Conservation (phyloP, 1,284 basidiomycete species). For the Ceratobasidium papillatum region DNA sequence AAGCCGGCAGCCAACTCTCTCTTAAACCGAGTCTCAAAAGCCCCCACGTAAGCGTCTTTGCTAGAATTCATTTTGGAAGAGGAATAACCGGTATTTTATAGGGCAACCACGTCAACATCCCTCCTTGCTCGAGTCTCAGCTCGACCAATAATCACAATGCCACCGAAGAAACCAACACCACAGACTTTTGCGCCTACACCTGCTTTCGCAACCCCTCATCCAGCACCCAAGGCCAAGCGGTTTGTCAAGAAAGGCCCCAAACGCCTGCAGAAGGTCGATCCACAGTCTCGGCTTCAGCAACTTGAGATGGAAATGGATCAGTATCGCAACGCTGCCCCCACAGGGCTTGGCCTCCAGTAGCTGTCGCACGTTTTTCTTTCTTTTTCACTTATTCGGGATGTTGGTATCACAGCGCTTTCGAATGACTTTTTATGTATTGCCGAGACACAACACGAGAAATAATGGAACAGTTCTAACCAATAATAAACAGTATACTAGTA, state of each 20-base stretch:
- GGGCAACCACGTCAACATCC: not conserved
- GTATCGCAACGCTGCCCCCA: slow-evolving; percentile 15
- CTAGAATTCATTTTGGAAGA: not conserved
- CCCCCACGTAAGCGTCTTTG: not conserved
- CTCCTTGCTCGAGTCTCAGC: slow-evolving; percentile 23
- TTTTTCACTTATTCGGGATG: slow-evolving; percentile 6
- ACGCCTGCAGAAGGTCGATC: slow-evolving; percentile 26
- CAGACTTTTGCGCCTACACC: not conserved
- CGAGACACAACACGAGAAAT: not conserved
- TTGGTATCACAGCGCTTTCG: slow-evolving; percentile 11
- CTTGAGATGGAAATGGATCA: slow-evolving; percentile 37
- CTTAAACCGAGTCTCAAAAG: slow-evolving; percentile 23
- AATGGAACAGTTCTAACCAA: slow-evolving; percentile 31
- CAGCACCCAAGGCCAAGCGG: slow-evolving; percentile 30
- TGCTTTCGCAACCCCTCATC: not conserved
- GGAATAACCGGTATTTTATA: not conserved
- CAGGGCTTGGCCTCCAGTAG: slow-evolving; percentile 27
- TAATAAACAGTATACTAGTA: slow-evolving; percentile 39
- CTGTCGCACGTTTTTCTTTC: not conserved
- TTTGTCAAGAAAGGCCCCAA: slow-evolving; percentile 37
- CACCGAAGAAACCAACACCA: not conserved
- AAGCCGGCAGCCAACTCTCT: slow-evolving; percentile 14
- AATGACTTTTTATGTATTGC: slow-evolving; percentile 6
- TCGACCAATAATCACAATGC: not conserved
- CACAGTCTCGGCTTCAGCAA: slow-evolving; percentile 22